These are phyloP conservation scores for Pythium folliculosum DNA, from an alignment of 352 stramenopile species.

Conservation along the genomic window DNA sequence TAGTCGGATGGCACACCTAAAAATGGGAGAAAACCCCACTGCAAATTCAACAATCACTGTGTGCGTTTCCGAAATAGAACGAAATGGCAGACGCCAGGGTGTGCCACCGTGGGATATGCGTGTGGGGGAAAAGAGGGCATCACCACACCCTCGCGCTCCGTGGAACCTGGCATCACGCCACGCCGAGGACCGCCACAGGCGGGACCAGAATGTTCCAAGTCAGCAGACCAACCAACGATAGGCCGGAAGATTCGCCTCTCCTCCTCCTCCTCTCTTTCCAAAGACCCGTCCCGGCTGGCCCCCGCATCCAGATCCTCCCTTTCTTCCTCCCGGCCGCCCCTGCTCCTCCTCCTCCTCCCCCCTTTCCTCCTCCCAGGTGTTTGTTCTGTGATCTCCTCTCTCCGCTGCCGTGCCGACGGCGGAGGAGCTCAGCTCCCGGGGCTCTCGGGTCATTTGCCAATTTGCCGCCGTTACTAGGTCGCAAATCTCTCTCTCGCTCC, in stretches of 20 bases:
- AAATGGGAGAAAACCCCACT: too few relatives aligned
- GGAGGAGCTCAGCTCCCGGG: background rate
- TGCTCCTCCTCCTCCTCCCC: background rate
- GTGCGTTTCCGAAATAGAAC: background rate
- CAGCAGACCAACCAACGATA: background rate
- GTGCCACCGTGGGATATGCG: background rate
- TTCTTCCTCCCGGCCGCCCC: background rate
- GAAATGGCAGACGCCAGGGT: background rate
- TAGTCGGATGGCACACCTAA: too few relatives aligned
- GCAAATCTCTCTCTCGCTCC: slow-evolving; percentile 17
- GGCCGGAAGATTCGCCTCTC: background rate
- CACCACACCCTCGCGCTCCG: background rate
- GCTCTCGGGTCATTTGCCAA: slow-evolving; percentile 20
- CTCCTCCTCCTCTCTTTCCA: background rate
- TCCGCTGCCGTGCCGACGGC: background rate
- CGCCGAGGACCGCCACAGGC: background rate
- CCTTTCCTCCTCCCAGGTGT: background rate
- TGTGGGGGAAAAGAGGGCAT: background rate
- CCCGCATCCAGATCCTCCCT: background rate
- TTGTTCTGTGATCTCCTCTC: slow-evolving; percentile 3
- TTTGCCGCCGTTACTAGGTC: slow-evolving; percentile 26
- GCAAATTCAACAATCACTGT: background rate
- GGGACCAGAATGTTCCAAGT: background rate
- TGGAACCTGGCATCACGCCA: slow-evolving; percentile 15
- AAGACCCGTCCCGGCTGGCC: background rate